These are phyloP conservation scores for Penicillium sclerotiorum DNA, from an alignment of 2,329 filamentous ascomycete species.

Conservation along the genomic window DNA sequence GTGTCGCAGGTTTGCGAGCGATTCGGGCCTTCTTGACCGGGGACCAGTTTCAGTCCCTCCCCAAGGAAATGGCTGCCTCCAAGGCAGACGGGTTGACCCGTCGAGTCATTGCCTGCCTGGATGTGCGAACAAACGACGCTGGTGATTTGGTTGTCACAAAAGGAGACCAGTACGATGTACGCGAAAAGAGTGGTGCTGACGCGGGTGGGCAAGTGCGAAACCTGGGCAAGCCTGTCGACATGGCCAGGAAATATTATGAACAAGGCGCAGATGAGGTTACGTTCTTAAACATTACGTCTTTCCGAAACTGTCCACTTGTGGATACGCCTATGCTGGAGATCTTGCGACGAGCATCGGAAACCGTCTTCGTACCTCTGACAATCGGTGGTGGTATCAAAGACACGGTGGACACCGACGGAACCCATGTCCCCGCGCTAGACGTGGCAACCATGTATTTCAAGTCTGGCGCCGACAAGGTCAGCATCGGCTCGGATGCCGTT, in stretches of 20 bases:
- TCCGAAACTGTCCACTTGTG: slow-evolving; percentile 89
- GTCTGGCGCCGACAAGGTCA: slow-evolving; percentile 95
- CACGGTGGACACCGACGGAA: slow-evolving; percentile 85
- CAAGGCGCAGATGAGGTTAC: slow-evolving; percentile 96
- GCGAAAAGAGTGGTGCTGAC: slow-evolving; percentile 72
- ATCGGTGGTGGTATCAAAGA: slow-evolving; percentile 95
- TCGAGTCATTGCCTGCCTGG: slow-evolving; percentile 91
- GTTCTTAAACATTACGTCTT: slow-evolving; percentile 97
- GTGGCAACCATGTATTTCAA: slow-evolving; percentile 98
- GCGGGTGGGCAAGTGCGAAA: slow-evolving; percentile 73
- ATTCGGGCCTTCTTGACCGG: slow-evolving; percentile 86
- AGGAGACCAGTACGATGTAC: slow-evolving; percentile 97
- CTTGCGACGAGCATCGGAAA: slow-evolving; percentile 78
- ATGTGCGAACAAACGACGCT: slow-evolving; percentile 90
- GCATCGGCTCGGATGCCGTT: slow-evolving; percentile 93
- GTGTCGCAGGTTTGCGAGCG: slow-evolving; percentile 80
- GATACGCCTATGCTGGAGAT: slow-evolving; percentile 97
- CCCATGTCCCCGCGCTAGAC: slow-evolving; percentile 82
- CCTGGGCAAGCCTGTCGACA: slow-evolving; percentile 92
- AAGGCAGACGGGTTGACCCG: slow-evolving; percentile 73
- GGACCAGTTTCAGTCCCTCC: slow-evolving; percentile 59
- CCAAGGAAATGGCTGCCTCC: slow-evolving; percentile 24
- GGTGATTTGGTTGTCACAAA: slow-evolving; percentile 98
- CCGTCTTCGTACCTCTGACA: slow-evolving; percentile 93
- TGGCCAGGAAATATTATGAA: slow-evolving; percentile 92